phyloP scores from a whole-genome alignment of 768 basidiomycete genomes.

The Mycena sanguinolenta region DNA sequence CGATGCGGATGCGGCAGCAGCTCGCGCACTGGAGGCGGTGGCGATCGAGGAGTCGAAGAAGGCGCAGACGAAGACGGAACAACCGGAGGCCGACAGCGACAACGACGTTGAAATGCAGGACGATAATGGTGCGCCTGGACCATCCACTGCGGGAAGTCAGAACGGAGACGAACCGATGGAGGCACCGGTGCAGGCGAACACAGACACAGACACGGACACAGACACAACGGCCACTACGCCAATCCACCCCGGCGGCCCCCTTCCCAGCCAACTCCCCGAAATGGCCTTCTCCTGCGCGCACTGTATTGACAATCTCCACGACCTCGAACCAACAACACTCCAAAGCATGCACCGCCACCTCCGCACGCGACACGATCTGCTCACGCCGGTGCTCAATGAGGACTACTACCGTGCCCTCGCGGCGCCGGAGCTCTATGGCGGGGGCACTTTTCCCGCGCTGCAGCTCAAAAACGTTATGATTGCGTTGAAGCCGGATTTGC shows the following conservation, averaged over 20 bases:
- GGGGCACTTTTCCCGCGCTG: conserved; percentile 14
- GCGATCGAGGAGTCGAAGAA: conserved; percentile 7
- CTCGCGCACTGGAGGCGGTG: conserved; percentile 19
- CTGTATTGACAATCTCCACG: conserved; percentile 56
- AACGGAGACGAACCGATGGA: neutral
- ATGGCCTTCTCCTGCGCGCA: conserved; percentile 51
- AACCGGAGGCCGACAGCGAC: neutral
- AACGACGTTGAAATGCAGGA: neutral
- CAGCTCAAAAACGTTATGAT: neutral
- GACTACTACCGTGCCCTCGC: conserved; percentile 33
- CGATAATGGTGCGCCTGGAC: neutral
- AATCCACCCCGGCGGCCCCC: neutral
- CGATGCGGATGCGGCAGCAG: conserved; percentile 23
- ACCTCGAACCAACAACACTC: conserved; percentile 46
- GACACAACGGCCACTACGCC: neutral
- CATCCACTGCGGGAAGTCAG: neutral
- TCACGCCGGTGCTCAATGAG: conserved; percentile 19
- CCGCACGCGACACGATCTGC: neutral
- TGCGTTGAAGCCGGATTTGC: neutral
- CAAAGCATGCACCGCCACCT: conserved; percentile 50
- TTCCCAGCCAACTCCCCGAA: conserved; percentile 20
- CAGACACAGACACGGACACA: neutral
- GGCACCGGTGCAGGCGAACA: neutral
- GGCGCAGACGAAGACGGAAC: neutral
- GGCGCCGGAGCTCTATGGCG: conserved; percentile 32